Percentiles rank a stretch among this genome's conserved stretches.
Evolutionary conservation across 2,329 filamentous ascomycete genomes (phyloP).

Genomic region (Karstenula rhodostoma): DNA sequence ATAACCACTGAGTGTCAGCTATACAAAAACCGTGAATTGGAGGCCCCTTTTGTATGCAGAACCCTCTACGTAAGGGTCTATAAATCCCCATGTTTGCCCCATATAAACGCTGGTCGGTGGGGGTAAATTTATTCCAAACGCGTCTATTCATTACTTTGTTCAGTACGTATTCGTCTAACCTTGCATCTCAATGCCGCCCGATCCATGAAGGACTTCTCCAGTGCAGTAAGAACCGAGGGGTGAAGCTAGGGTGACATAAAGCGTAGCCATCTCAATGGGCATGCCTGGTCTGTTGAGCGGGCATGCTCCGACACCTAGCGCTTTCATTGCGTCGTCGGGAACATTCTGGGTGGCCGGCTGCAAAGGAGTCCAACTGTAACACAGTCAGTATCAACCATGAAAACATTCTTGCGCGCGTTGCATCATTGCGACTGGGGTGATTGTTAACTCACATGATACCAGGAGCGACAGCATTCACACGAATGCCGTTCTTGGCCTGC

Average conservation of each 20-base stretch:
- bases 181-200: slow-evolving; percentile 32
- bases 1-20: no score
- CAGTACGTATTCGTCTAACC: slow-evolving; percentile 11
- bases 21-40: no score
- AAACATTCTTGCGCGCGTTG: no score
- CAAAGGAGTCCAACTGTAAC: slow-evolving; percentile 26
- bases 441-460: slow-evolving; percentile 57
- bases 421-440: no score
- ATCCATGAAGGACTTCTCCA: slow-evolving; percentile 28
- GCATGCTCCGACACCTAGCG: slow-evolving; percentile 27
- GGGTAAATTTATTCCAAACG: neutral
- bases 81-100: no score
- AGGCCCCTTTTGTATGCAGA: no score
- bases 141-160: neutral
- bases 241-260: slow-evolving; percentile 29
- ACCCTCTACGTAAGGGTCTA: no score
- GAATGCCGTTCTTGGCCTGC: slow-evolving; percentile 72
- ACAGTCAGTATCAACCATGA: neutral
- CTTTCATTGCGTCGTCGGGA: slow-evolving; percentile 23
- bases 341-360: slow-evolving; percentile 26
- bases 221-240: slow-evolving; percentile 30
- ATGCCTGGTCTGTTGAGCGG: slow-evolving; percentile 29
- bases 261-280: slow-evolving; percentile 30
- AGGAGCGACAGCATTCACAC: slow-evolving; percentile 76
- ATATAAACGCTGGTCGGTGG: no score